Conservation (phyloP, 495 filamentous ascomycete genomes). For the Wilcoxina mikolae region DNA sequence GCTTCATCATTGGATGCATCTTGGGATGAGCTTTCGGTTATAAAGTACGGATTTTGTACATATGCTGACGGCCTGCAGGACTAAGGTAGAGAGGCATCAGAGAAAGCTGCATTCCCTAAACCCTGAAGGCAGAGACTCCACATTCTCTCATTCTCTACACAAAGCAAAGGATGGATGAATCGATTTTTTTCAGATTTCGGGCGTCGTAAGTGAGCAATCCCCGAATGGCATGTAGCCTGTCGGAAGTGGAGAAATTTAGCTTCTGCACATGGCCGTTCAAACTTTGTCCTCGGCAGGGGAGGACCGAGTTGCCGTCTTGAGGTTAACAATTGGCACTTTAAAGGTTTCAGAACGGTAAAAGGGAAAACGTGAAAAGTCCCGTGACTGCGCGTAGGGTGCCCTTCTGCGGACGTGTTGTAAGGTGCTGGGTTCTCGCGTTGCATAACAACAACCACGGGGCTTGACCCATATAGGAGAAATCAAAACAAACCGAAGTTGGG, state of each 20-base stretch:
- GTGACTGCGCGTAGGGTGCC: constrained; percentile 23
- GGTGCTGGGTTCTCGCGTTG: background rate
- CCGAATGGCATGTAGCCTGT: background rate
- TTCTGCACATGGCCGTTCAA: background rate
- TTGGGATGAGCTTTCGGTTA: no score
- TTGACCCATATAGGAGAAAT: background rate
- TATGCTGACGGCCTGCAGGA: no score
- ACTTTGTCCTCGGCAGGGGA: background rate
- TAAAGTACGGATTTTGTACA: no score
- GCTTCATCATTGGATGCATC: no score
- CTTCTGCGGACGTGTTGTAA: constrained; percentile 20
- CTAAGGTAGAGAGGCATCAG: no score
- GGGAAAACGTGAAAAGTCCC: constrained; percentile 12
- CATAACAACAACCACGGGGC: background rate
- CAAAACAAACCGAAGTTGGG: background rate
- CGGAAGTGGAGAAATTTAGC: background rate
- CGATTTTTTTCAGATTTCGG: background rate
- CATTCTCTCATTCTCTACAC: no score
- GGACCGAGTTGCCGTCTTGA: background rate
- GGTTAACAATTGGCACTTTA: background rate
- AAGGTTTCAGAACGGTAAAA: background rate
- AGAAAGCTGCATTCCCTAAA: no score
- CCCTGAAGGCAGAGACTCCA: no score
- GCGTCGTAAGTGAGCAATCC: background rate
- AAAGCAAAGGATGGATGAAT: no score